Base-by-base conservation (phyloP, 768 basidiomycete genomes). In the Tulasnella sp. region DNA sequence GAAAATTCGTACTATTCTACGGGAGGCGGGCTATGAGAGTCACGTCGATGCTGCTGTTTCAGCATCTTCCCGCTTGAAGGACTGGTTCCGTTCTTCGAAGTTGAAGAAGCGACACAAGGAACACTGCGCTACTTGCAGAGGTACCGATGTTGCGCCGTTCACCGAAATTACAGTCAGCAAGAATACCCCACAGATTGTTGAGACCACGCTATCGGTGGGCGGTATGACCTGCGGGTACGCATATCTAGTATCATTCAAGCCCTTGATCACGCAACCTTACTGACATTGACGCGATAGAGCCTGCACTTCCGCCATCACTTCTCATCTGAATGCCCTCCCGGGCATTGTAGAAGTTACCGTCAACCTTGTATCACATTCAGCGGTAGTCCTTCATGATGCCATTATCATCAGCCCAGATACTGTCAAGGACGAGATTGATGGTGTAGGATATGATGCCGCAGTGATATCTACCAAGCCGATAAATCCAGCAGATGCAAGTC, bases 211-310 rank as follows among this genome's bases (percentile, higher is more conserved):
- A 9, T 48, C 47, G n/a, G 60, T 65, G 22, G 54, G 57, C 9
- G 64, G 63, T 3, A 64, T 65, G 63, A 65, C 64, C 7, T 64
- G 63, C 53, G 58, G 62, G 58, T 55, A 47, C 28, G 56, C 45
- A 46, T 13, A 1, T 54, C 29, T 22, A 8, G 10, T 40, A 8
- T 32, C 8, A n/a, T 25, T 3, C n/a, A n/a, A 15, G 29, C n/a
- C 20, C 40, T 32, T 33, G 27, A 24, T 22, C 41, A 1, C 35
- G 24, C 7, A 25, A 5, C 22, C 4, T 19, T 16, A 19, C 15
- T 7, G 16, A 29, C 10, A 13, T 15, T 24, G 13, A 10, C 15
- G 3, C 15, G 13, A 4, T 53, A 58, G 58, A 1, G 58, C 64
- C 3, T 65, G 64, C 42, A 39, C 62, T 2, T 35, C 53, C 8